These are phyloP conservation scores for Chionographis japonica DNA, from an alignment of 106 monocot species.

Conservation along the genomic window DNA sequence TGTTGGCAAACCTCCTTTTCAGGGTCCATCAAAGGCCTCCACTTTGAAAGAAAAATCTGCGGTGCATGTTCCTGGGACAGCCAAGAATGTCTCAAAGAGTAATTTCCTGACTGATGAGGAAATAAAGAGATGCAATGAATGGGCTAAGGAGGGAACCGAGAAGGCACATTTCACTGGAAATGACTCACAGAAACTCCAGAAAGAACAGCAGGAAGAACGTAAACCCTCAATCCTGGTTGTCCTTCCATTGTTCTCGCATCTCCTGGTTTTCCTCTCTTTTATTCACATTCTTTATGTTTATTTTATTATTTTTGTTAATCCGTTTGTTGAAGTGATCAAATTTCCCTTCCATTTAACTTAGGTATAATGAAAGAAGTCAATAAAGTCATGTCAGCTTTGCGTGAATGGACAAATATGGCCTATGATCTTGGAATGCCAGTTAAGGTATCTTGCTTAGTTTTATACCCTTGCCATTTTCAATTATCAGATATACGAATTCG, in stretches of 20 bases:
- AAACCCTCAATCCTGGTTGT: neutral
- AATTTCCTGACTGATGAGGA: conserved; percentile 21
- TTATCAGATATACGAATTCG: neutral
- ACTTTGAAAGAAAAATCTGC: conserved; percentile 15
- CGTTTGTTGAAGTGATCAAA: neutral
- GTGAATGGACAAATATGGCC: conserved; percentile 5
- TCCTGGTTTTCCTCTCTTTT: too few species aligned
- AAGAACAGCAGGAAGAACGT: conserved; percentile 18
- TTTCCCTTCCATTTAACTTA: neutral
- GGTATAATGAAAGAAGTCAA: conserved; percentile 14
- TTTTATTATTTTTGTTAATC: neutral
- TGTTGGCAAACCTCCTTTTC: conserved; percentile 4
- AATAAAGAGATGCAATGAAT: conserved; percentile 19
- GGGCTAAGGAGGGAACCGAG: conserved; percentile 37
- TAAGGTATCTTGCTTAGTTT: conserved; percentile 2
- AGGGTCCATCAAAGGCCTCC: neutral
- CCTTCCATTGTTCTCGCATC: too few species aligned
- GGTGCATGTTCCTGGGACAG: neutral
- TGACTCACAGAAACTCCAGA: conserved; percentile 12
- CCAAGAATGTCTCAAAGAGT: conserved; percentile 7
- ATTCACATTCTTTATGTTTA: neutral
- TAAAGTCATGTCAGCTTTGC: conserved; percentile 8
- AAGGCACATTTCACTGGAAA: conserved; percentile 19
- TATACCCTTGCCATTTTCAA: too few species aligned
- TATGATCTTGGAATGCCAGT: neutral